Conservation (phyloP, 169 alveolate species). For the Theileria parva region DNA sequence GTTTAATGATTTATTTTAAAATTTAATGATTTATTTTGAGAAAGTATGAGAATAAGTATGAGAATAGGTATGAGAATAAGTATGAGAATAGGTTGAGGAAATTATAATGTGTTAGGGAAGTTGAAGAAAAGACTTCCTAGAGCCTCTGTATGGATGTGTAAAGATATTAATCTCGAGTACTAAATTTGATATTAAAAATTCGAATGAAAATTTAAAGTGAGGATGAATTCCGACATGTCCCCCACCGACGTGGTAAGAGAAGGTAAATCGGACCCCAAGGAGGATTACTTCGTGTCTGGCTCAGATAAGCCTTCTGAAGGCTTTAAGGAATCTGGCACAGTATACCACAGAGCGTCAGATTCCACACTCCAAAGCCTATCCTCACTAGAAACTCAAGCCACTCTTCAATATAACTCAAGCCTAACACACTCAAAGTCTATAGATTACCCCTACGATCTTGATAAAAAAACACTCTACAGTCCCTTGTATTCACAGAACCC, state of each 20-base stretch:
- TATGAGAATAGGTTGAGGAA: no score
- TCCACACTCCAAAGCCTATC: slow-evolving; percentile 30
- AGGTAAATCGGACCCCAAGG: neutral
- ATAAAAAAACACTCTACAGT: slow-evolving; percentile 22
- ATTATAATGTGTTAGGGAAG: no score
- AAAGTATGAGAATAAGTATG: no score
- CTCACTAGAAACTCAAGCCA: slow-evolving; percentile 63
- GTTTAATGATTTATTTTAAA: no score
- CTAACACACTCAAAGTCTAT: slow-evolving; percentile 12
- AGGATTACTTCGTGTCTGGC: neutral
- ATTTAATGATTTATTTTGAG: no score
- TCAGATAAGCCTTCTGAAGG: slow-evolving; percentile 11
- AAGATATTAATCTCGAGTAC: neutral
- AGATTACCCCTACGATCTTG: slow-evolving; percentile 43
- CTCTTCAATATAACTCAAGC: slow-evolving; percentile 19
- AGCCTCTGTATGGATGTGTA: slow-evolving; percentile 11
- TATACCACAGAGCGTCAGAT: slow-evolving; percentile 15
- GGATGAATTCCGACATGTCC: slow-evolving; percentile 9
- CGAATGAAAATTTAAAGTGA: neutral
- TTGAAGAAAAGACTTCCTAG: no score
- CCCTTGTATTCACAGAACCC: slow-evolving; percentile 22
- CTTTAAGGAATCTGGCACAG: slow-evolving; percentile 6
- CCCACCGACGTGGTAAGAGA: slow-evolving; percentile 17
- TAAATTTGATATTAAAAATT: neutral
- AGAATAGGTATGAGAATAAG: no score